Percentiles rank a stretch among this genome's conserved stretches.
Conservation (phyloP, 306 rosid species). For the Prunus kanzakura region DNA sequence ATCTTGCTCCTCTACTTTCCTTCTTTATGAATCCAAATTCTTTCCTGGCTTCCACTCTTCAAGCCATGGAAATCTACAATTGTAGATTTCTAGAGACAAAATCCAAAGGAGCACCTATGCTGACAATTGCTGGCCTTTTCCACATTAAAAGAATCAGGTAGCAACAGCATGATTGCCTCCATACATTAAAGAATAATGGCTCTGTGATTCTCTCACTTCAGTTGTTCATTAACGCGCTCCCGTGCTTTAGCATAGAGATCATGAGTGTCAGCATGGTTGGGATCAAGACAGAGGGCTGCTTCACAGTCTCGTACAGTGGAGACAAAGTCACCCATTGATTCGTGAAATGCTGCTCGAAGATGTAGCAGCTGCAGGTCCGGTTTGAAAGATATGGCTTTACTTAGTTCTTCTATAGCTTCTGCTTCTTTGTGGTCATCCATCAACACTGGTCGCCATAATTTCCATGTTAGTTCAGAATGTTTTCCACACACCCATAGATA, state of each 20-base stretch:
- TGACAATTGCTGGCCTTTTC: slow-evolving; percentile 25
- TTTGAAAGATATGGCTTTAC: slow-evolving; percentile 69
- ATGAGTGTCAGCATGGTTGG: slow-evolving; percentile 53
- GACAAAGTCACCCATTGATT: slow-evolving; percentile 55
- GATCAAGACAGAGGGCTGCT: slow-evolving; percentile 89
- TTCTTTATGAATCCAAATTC: slow-evolving; percentile 29
- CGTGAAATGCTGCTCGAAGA: slow-evolving; percentile 90
- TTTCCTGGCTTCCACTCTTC: slow-evolving; percentile 22
- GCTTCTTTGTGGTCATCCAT: slow-evolving; percentile 92
- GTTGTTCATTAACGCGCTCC: slow-evolving; percentile 41
- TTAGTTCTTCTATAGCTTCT: slow-evolving; percentile 77
- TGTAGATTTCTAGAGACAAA: slow-evolving; percentile 20
- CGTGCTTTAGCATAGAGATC: slow-evolving; percentile 57
- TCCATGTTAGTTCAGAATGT: slow-evolving; percentile 21
- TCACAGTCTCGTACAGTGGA: slow-evolving; percentile 68
- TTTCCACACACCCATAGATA: neutral
- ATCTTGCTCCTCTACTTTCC: slow-evolving; percentile 46
- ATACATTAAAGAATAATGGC: slow-evolving; percentile 19
- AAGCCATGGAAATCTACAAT: slow-evolving; percentile 24
- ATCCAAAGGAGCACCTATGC: slow-evolving; percentile 15
- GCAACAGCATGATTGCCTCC: slow-evolving; percentile 34
- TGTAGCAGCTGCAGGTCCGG: slow-evolving; percentile 76
- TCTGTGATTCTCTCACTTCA: slow-evolving; percentile 31
- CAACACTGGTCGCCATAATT: slow-evolving; percentile 56
- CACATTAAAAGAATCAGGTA: slow-evolving; percentile 11